Base-by-base conservation (phyloP, 345 rosid genomes). In the Stellera chamaejasme region DNA sequence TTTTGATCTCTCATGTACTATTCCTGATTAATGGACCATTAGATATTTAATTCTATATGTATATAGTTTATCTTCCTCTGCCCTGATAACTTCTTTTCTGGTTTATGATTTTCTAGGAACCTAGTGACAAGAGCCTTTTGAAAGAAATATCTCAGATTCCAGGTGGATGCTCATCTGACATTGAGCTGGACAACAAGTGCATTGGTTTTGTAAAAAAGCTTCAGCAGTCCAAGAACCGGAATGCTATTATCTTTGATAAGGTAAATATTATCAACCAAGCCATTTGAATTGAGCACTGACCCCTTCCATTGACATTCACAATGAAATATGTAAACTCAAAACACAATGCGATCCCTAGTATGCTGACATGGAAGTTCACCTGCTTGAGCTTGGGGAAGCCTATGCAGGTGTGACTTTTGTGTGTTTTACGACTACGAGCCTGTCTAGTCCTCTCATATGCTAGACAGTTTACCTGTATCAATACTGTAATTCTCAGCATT, bases 181-280 rank as follows among this genome's bases (percentile, higher is more conserved):
- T 19, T 19, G 66, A 26, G 13, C 48, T 43, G 11, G 64, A 66
- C 27, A 54, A 66, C 27, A 54, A 54, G 58, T 52, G 43, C 60
- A 60, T 52, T 45, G 70, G 72, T 41, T 56, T 60, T 46, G 46
- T 60, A 59, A 63, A 63, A 50, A 66, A 48, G 69, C 73, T 75
- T 43, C 65, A 23, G 46, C 75, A 75, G 75, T 52, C 44, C 49
- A 72, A 49, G 57, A 54, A 63, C 43, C 72, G 63, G 14, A 77
- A 64, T 73, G 72, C 67, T 60, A 50, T 75, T 63, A 54, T 81
- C n/a, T 48, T 64, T 42, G 79, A 77, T 51, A 69, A 52, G 73
- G 86, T 75, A 45, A 51, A 69, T 47, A 61, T 57, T 19, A 43
- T 59, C 11, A 43, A 27, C 36, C 60, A 26, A 27, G 13, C 9